Conservation (phyloP, 1,139 yeast genomes). For the Pichia sp. region DNA sequence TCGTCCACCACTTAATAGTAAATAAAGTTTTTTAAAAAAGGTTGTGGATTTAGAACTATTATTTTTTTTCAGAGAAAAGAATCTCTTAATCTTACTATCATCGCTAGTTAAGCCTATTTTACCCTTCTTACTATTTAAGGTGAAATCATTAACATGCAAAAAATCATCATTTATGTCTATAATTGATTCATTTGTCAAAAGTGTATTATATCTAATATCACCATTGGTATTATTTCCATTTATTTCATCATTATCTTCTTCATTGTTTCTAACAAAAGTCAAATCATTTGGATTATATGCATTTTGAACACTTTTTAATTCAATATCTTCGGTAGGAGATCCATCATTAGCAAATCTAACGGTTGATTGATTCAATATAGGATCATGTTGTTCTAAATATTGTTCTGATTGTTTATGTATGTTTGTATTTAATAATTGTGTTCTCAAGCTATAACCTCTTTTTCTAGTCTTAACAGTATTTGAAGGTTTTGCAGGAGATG, state of each 20-base stretch:
- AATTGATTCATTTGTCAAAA: slow-evolving; percentile 19
- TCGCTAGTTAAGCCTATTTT: slow-evolving; percentile 6
- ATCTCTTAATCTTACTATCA: slow-evolving; percentile 1
- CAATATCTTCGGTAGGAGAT: slow-evolving; percentile 25
- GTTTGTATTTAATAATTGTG: slow-evolving; percentile 59
- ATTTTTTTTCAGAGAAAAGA: not conserved
- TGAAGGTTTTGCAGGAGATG: slow-evolving; percentile 11
- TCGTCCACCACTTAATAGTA: slow-evolving; percentile 39
- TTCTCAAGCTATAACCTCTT: slow-evolving; percentile 67
- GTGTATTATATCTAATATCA: slow-evolving; percentile 5
- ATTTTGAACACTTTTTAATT: slow-evolving; percentile 27
- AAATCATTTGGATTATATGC: slow-evolving; percentile 24
- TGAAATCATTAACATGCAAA: not conserved
- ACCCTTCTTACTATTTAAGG: not conserved
- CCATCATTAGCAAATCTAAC: slow-evolving; percentile 3
- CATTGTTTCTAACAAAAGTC: slow-evolving; percentile 19
- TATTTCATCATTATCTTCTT: slow-evolving; percentile 15
- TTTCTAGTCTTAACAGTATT: slow-evolving; percentile 38
- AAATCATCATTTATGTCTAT: slow-evolving; percentile 24
- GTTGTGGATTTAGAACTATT: no score
- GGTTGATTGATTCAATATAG: not conserved
- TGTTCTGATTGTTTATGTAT: slow-evolving; percentile 20
- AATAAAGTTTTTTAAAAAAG: slow-evolving; percentile 10
- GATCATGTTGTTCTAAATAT: slow-evolving; percentile 9
- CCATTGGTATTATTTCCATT: slow-evolving; percentile 4